Evolutionary conservation across 495 filamentous ascomycete genomes (phyloP), one percentile per base, ranked within the genome.

Genomic region (Diplogelasinospora grovesii): DNA sequence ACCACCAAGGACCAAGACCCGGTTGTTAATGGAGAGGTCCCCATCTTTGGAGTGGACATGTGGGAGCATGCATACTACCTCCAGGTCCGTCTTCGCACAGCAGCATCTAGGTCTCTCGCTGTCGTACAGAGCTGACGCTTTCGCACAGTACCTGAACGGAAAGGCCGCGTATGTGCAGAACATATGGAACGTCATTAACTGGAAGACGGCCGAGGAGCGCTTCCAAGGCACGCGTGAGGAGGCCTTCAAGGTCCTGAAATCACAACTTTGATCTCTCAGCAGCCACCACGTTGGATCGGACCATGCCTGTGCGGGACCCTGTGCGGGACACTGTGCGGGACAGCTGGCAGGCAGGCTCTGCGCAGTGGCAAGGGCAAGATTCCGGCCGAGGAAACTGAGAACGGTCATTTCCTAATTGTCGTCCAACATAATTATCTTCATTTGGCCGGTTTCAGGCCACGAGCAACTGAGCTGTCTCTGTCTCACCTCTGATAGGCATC

Each of bases 121-220:
- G 31, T n/a, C n/a, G n/a, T n/a, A 33, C 50, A 48, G 16, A 50
- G 34, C 10, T 42, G 19, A 13, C 19, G 34, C 25, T 11, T 36
- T 9, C 9, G 4, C 16, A 18, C 43, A 61, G 73, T 98, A 98
- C 63, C 75, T 96, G 70, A 98, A 97, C 67, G 85, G 89, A 52
- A 98, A 98, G 74, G 92, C 87, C 15, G 88, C 93, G 51, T 98
- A 98, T 66, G 94, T 98, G 54, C 78, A 78, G 48, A 89, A 89
- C 38, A 83, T 98, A 56, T 98, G 93, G 93, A 86, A 95, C 43
- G 86, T 98, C 28, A 74, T 98, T 53, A 97, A 97, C 73, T 98
- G 92, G 92, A 92, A 90, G 75, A 74, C 83, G 26, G 92, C 83
- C 24, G 93, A 94, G 74, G 77, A 83, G 63, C 79, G 92, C 41